Conservation (phyloP, 495 filamentous ascomycete genomes). For the Neurospora sp. region DNA sequence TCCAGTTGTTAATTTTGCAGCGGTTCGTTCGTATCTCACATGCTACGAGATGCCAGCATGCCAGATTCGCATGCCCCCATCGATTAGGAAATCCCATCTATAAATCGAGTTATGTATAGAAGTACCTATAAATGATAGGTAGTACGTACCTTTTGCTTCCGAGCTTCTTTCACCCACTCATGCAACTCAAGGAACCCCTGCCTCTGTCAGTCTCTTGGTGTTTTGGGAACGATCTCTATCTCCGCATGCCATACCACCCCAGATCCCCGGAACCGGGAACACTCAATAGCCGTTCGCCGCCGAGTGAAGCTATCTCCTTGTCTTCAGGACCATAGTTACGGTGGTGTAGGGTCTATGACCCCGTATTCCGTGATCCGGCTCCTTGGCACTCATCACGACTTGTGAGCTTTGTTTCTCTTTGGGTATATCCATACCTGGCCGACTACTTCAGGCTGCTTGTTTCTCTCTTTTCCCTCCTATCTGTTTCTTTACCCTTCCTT, state of each 20-base stretch:
- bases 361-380: neutral
- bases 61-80: neutral
- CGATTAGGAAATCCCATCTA: neutral
- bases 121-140: neutral
- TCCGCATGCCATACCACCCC: slow-evolving; percentile 7
- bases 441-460: slow-evolving; percentile 5
- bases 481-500: slow-evolving; percentile 8
- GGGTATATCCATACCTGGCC: neutral
- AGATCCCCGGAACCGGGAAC: slow-evolving; percentile 27
- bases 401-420: neutral
- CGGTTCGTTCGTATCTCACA: neutral
- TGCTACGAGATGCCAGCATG: neutral
- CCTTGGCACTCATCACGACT: neutral
- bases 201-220: neutral
- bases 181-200: neutral
- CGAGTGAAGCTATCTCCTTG: neutral
- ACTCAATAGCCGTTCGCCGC: slow-evolving; percentile 18
- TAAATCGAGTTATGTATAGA: neutral
- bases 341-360: neutral
- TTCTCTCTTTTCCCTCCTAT: slow-evolving; percentile 17
- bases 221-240: neutral
- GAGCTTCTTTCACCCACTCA: neutral
- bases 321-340: neutral
- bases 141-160: neutral
- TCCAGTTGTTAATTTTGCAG: neutral